Evolutionary conservation across 2,329 filamentous ascomycete genomes (phyloP).

Genomic region (Penicillium sp.): DNA sequence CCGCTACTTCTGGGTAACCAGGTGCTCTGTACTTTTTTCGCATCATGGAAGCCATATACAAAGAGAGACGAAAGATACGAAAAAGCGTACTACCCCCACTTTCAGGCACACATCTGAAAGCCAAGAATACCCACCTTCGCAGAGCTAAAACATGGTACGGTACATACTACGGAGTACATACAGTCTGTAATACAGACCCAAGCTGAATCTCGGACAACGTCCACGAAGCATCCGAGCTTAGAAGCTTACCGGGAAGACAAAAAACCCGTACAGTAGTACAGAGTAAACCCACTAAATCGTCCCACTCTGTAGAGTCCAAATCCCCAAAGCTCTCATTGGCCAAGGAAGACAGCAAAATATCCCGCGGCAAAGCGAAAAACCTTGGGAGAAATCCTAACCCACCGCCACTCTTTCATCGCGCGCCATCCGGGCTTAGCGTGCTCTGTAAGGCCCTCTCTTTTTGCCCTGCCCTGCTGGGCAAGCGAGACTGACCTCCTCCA

Average conservation of each 20-base stretch:
- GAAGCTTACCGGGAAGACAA: background rate
- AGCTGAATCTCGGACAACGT: background rate
- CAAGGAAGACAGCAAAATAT: constrained; percentile 5
- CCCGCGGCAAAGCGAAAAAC: constrained; percentile 7
- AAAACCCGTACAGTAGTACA: background rate
- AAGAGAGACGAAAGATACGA: background rate
- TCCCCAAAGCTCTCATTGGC: constrained; percentile 8
- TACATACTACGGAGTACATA: too few species aligned
- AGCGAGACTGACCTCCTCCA: too few species aligned
- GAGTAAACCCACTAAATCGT: background rate
- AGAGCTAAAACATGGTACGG: background rate
- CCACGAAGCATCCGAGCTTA: background rate
- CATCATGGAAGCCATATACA: background rate
- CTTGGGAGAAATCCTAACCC: background rate
- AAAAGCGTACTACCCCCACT: background rate
- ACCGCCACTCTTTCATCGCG: constrained; percentile 4
- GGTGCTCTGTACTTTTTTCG: background rate
- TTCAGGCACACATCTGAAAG: background rate
- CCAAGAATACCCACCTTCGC: background rate
- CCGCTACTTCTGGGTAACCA: too few species aligned
- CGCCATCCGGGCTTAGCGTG: constrained; percentile 4
- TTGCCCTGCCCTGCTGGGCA: background rate
- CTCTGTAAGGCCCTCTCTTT: background rate
- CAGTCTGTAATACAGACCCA: background rate
- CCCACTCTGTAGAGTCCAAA: background rate